Evolutionary conservation across 2,329 filamentous ascomycete species (phyloP), one percentile per base, ranked within the genome.

Genomic region (Cryphonectria naterciae): DNA sequence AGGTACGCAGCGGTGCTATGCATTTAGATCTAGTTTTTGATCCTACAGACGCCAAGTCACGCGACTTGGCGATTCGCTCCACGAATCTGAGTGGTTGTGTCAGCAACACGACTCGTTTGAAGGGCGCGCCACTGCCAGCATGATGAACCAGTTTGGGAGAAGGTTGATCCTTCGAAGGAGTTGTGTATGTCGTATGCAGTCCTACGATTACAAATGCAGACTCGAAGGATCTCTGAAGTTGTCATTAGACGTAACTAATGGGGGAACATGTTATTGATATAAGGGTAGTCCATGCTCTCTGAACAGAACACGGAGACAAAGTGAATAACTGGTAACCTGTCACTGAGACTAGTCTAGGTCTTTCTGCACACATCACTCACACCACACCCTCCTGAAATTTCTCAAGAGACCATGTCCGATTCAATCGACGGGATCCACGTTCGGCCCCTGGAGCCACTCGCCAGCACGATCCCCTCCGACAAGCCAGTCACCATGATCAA

Each of bases 41-140:
- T 61, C 58, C 58, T n/a, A 61, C 35, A 17, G 32, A 61, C 58
- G 58, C 58, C 32, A 39, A 61, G 58, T 61, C 58, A 61, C 58
- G 58, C 32, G 58, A 61, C 58, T 8, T 61, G 35, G 58, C 35
- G 58, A 61, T 11, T 11, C 22, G 10, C 2, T n/a, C 17, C 3
- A 39, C 58, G 32, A 61, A 39, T 35, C 35, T n/a, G 46, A n/a
- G 22, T 11, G 19, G 32, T 39, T 22, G 35, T 22, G 58, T 39
- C 32, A 39, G 58, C 19, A 61, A 13, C 35, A 22, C 58, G 28
- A 22, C 22, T 1, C 58, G 32, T 2, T 25, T 6, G 35, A 37
- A 61, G 58, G 35, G 22, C 35, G 58, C 11, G 19, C 22, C 7
- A 61, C 2, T 37, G 17, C 28, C 10, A n/a, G 25, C n/a, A 56